Conservation (phyloP, 441 rosid genomes). For the Daphne laureola region DNA sequence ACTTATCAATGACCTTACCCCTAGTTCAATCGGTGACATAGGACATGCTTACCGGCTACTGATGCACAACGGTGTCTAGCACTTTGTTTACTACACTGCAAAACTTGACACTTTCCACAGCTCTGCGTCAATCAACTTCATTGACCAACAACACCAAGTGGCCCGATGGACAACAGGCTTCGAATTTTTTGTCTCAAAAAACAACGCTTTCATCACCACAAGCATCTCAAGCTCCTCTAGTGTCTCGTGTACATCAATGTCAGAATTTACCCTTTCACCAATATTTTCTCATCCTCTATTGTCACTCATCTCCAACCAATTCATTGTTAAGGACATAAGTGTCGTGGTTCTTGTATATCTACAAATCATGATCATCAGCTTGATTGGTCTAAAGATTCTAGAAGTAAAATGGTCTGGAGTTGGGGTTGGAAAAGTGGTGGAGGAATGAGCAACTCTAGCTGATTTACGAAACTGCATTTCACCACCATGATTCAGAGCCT, state of each 20-base stretch:
- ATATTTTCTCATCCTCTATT: slow-evolving; percentile 79
- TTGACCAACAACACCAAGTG: slow-evolving; percentile 84
- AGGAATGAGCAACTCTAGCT: slow-evolving; percentile 92
- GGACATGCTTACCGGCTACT: slow-evolving; percentile 89
- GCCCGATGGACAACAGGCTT: slow-evolving; percentile 89
- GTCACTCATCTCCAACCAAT: slow-evolving; percentile 79
- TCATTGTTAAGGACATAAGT: slow-evolving; percentile 58
- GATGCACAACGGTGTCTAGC: slow-evolving; percentile 96
- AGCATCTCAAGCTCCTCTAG: slow-evolving; percentile 61
- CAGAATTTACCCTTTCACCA: slow-evolving; percentile 82
- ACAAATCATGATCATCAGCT: slow-evolving; percentile 44
- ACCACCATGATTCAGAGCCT: slow-evolving; percentile 77
- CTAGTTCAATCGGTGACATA: slow-evolving; percentile 56
- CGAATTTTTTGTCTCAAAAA: slow-evolving; percentile 82
- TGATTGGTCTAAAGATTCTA: slow-evolving; percentile 55
- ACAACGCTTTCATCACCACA: slow-evolving; percentile 68
- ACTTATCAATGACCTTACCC: neutral
- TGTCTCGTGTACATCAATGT: slow-evolving; percentile 77
- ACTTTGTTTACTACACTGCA: slow-evolving; percentile 71
- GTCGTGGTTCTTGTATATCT: slow-evolving; percentile 58
- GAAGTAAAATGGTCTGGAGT: slow-evolving; percentile 85
- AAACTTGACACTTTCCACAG: slow-evolving; percentile 80
- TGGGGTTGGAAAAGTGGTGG: slow-evolving; percentile 88
- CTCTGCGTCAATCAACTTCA: slow-evolving; percentile 81
- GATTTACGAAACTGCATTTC: slow-evolving; percentile 68